Evolutionary conservation across 306 rosid genomes (phyloP).

Genomic region (Ceratonia siliqua): DNA sequence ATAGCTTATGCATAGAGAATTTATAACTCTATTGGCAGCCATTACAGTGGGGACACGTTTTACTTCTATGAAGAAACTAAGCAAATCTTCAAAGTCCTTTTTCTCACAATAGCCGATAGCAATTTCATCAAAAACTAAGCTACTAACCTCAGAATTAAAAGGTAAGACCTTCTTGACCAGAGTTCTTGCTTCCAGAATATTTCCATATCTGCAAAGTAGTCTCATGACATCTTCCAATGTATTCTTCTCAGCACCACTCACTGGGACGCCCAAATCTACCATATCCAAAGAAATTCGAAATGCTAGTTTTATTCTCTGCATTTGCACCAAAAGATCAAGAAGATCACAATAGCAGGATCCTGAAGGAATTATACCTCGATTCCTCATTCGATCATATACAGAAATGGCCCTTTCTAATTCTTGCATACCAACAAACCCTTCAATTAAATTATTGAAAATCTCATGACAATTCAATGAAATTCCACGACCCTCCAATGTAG

Average conservation of each 20-base stretch:
- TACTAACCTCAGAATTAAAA: conserved; percentile 45
- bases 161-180: conserved; percentile 64
- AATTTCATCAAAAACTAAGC: conserved; percentile 60
- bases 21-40: conserved; percentile 68
- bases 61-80: conserved; percentile 71
- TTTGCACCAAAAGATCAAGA: conserved; percentile 51
- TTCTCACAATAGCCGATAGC: conserved; percentile 82
- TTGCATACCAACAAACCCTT: conserved; percentile 53
- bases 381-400: conserved; percentile 51
- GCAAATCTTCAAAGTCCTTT: conserved; percentile 74
- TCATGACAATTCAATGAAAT: conserved; percentile 39
- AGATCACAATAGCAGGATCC: conserved; percentile 44
- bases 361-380: conserved; percentile 45
- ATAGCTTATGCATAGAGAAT: conserved; percentile 56
- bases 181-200: conserved; percentile 71
- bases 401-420: conserved; percentile 60
- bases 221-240: conserved; percentile 55
- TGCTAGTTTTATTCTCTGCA: conserved; percentile 50
- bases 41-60: conserved; percentile 52
- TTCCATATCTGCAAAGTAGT: conserved; percentile 66
- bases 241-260: conserved; percentile 49
- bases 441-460: conserved; percentile 46
- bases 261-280: conserved; percentile 40
- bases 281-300: conserved; percentile 55
- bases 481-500: conserved; percentile 46